Evolutionary conservation across 108 stramenopile genomes (phyloP).

Genomic region (Stephanodiscus triporus): DNA sequence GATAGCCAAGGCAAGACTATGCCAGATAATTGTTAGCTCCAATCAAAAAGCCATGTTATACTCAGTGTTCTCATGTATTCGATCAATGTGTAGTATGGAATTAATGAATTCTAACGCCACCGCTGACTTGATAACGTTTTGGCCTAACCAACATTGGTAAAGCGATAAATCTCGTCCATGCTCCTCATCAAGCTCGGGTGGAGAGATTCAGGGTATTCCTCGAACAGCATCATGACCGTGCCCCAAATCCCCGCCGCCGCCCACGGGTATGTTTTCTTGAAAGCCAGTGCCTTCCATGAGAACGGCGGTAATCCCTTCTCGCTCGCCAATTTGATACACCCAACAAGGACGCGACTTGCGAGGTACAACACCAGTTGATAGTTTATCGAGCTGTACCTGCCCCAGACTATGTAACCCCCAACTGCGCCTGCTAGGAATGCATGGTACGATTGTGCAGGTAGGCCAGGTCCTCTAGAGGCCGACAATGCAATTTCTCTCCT

Average conservation of each 20-base stretch:
- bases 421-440: slow-evolving; percentile 77
- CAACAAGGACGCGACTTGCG: slow-evolving; percentile 77
- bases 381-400: slow-evolving; percentile 74
- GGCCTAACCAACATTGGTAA: slow-evolving; percentile 12
- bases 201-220: slow-evolving; percentile 79
- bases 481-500: slow-evolving; percentile 14
- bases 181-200: slow-evolving; percentile 76
- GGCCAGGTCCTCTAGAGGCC: slow-evolving; percentile 46
- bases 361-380: slow-evolving; percentile 84
- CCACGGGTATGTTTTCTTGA: slow-evolving; percentile 57
- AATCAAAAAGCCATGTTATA: background rate
- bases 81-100: too few relatives aligned
- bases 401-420: slow-evolving; percentile 88
- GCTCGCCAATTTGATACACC: slow-evolving; percentile 51
- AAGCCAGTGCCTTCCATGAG: slow-evolving; percentile 35
- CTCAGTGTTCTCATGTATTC: background rate
- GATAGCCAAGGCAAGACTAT: background rate
- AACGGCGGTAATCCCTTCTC: slow-evolving; percentile 58
- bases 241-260: slow-evolving; percentile 79
- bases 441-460: slow-evolving; percentile 75
- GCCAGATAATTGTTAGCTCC: background rate
- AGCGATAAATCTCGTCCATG: slow-evolving; percentile 91
- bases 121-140: background rate
- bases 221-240: slow-evolving; percentile 80
- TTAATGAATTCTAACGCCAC: too few relatives aligned